Evolutionary conservation across 2,329 filamentous ascomycete species (phyloP), one percentile per base, ranked within the genome.

Genomic region (Diaporthe vaccinii): DNA sequence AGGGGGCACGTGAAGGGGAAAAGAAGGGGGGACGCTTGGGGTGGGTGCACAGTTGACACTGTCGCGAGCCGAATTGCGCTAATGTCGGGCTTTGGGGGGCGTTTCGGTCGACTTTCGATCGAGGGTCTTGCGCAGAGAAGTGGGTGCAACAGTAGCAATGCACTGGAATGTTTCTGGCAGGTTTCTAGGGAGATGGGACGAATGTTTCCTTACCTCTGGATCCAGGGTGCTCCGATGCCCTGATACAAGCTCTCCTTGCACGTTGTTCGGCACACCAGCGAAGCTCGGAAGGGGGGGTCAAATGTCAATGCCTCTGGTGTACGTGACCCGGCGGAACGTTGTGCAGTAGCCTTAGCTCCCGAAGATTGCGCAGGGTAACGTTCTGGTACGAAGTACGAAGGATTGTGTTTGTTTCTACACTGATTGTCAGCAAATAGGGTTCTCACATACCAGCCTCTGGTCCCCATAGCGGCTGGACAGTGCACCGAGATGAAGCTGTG

Each of bases 31-130:
- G n/a, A 39, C 31, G 34, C 36, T 53, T 69, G 31, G 46, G 65
- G 65, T 53, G 46, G 46, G 49, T n/a, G 65, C 65, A 39, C 65
- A 68, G 62, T 75, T 72, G 78, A 78, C 74, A 77, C 75, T 77
- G 78, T 80, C 75, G 76, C 76, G 71, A 75, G 73, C 78, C 76
- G 76, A 76, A 76, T 36, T 31, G 72, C 72, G 74, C 75, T 74
- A 76, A 69, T 61, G 74, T 72, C 75, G 75, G 75, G 72, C 67
- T 74, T 74, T 58, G 10, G 51, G 58, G 71, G 61, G 25, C 31
- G 44, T 55, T 31, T 65, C 34, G 69, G 46, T 41, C 46, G 53
- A 39, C 44, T 61, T 73, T 55, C 59, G 68, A 59, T 71, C 65
- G 72, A 76, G 62, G 71, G 25, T 55, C 58, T 67, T 74, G 65